Evolutionary conservation across 1,284 basidiomycete genomes (phyloP).

Genomic region (Ustilago lituana): DNA sequence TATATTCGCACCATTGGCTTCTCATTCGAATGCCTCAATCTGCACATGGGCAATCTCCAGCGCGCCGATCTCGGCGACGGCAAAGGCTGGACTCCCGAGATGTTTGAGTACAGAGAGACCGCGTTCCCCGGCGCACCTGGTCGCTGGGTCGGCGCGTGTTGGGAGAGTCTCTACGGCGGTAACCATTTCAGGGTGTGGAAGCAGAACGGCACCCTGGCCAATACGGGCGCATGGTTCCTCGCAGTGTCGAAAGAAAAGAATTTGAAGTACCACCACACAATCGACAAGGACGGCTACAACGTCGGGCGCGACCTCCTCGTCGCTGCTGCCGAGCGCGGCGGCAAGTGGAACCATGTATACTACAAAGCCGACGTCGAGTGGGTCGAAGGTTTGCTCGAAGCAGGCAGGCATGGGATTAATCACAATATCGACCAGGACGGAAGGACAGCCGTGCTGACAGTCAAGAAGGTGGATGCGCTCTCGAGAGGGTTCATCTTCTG

Average conservation of each 20-base stretch:
- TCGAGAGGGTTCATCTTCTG: slow-evolving; percentile 38
- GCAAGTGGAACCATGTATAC: slow-evolving; percentile 58
- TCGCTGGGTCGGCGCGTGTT: slow-evolving; percentile 65
- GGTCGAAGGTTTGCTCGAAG: slow-evolving; percentile 60
- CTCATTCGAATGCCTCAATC: slow-evolving; percentile 83
- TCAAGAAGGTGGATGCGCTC: slow-evolving; percentile 47
- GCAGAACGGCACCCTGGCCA: slow-evolving; percentile 66
- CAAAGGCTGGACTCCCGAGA: slow-evolving; percentile 70
- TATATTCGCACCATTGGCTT: slow-evolving; percentile 77
- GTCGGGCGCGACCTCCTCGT: slow-evolving; percentile 65
- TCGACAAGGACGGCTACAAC: slow-evolving; percentile 67
- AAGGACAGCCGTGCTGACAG: slow-evolving; percentile 60
- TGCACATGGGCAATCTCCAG: slow-evolving; percentile 78
- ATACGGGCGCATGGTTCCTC: slow-evolving; percentile 68
- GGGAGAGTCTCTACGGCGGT: slow-evolving; percentile 64
- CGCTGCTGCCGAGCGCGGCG: slow-evolving; percentile 56
- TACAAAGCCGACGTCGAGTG: slow-evolving; percentile 65
- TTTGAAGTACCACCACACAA: slow-evolving; percentile 62
- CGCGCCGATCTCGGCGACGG: slow-evolving; percentile 86
- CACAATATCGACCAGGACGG: slow-evolving; percentile 66
- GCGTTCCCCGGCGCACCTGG: slow-evolving; percentile 62
- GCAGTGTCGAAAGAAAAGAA: slow-evolving; percentile 66
- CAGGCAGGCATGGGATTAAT: slow-evolving; percentile 65
- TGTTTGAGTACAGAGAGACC: slow-evolving; percentile 66
- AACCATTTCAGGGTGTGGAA: slow-evolving; percentile 68